Conservation (phyloP, 257 asterid genomes). For the Anisodus tanguticus region DNA sequence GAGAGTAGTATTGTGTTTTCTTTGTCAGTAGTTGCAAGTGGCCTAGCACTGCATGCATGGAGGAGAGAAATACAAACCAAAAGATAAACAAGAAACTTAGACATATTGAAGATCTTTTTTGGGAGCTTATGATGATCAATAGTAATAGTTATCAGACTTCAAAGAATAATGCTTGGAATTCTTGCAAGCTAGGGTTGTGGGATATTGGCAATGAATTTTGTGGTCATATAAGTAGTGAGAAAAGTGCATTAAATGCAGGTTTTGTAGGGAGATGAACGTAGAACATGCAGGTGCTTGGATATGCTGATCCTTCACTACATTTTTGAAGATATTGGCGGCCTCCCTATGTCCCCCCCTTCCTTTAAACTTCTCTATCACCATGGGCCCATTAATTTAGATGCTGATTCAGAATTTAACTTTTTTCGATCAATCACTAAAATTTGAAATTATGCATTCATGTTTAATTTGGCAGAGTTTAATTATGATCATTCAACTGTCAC, state of each 20-base stretch:
- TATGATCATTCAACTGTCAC: not conserved
- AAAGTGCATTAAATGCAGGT: slow-evolving; percentile 63
- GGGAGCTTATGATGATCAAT: slow-evolving; percentile 19
- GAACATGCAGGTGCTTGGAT: slow-evolving; percentile 70
- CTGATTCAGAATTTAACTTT: not conserved
- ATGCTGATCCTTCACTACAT: slow-evolving; percentile 45
- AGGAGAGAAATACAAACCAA: slow-evolving; percentile 51
- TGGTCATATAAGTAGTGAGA: slow-evolving; percentile 31
- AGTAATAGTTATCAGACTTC: not conserved
- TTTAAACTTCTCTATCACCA: slow-evolving; percentile 8
- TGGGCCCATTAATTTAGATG: not conserved
- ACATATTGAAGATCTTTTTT: slow-evolving; percentile 35
- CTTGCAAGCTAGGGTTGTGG: slow-evolving; percentile 20
- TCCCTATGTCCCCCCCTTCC: slow-evolving; percentile 49
- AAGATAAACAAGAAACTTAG: slow-evolving; percentile 41
- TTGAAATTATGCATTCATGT: no score
- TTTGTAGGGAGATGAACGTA: slow-evolving; percentile 43
- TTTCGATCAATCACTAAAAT: no score
- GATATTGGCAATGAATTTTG: slow-evolving; percentile 3
- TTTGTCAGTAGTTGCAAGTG: slow-evolving; percentile 34
- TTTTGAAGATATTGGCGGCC: slow-evolving; percentile 48
- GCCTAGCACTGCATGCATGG: slow-evolving; percentile 75
- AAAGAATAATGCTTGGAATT: slow-evolving; percentile 1
- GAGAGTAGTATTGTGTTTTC: slow-evolving; percentile 33
- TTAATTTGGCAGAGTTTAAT: no score